Evolutionary conservation across 2,329 filamentous ascomycete species (phyloP), one percentile per base, ranked within the genome.

Genomic region (Neocatenulostroma microsporum): DNA sequence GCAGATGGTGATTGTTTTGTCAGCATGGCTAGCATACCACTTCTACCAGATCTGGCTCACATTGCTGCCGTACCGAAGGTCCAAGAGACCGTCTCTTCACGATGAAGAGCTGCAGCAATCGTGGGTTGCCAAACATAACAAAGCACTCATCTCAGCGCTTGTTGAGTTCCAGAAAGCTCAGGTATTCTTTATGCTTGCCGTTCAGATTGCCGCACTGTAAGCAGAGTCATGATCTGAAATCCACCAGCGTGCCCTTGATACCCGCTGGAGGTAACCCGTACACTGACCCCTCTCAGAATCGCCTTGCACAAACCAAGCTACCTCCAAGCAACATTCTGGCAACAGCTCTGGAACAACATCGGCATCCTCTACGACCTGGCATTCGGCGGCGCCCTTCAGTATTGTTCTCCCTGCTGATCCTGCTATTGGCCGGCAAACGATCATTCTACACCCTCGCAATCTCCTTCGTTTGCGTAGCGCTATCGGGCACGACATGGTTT

Each of bases 101-200:
- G n/a, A n/a, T n/a, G n/a, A n/a, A n/a, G n/a, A n/a, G n/a, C n/a
- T n/a, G n/a, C n/a, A n/a, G n/a, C n/a, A n/a, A n/a, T n/a, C n/a
- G n/a, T n/a, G n/a, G n/a, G n/a, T n/a, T n/a, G n/a, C n/a, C n/a
- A n/a, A n/a, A n/a, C n/a, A n/a, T n/a, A n/a, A n/a, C n/a, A n/a
- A n/a, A n/a, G 32, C 42, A 3, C 30, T 46, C 10, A 26, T 46
- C 14, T 19, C 30, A 2, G 40, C 40, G 8, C 31, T 48, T 21
- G 36, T 19, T 9, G 41, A 43, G 19, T 46, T 42, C 21, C 36
- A 42, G 17, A 44, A 42, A 24, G 41, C 46, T 1, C 46, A 49
- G 24, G 42, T 44, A 13, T 49, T 43, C 28, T 47, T 47, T 30
- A 42, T 49, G 34, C 32, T 42, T 6, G 38, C 39, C 3, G 40